Conservation (phyloP, 495 filamentous ascomycete genomes). For the Physcia stellaris region DNA sequence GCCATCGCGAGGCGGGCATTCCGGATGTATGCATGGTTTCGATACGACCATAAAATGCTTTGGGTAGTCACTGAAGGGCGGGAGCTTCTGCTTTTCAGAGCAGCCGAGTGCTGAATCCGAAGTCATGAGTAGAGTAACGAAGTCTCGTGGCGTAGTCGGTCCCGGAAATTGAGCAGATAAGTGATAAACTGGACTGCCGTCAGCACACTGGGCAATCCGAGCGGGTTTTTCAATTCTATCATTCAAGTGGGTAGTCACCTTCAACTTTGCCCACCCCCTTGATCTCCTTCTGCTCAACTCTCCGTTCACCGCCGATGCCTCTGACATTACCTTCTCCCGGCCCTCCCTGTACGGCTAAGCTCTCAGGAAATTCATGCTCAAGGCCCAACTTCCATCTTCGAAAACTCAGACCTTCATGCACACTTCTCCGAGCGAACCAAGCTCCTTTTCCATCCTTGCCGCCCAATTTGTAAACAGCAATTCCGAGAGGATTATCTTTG, state of each 20-base stretch:
- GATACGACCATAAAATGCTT: conserved; percentile 78
- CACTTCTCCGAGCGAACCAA: conserved; percentile 81
- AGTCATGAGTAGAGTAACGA: conserved; percentile 62
- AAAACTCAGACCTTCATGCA: conserved; percentile 67
- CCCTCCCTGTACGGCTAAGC: conserved; percentile 42
- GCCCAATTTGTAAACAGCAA: conserved; percentile 66
- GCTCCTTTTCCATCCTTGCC: conserved; percentile 69
- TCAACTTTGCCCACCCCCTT: conserved; percentile 42
- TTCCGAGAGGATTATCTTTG: conserved; percentile 61
- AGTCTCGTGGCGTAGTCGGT: conserved; percentile 77
- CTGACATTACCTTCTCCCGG: conserved; percentile 58
- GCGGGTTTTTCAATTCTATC: not conserved
- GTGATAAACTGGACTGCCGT: conserved; percentile 49
- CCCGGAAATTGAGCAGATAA: conserved; percentile 82
- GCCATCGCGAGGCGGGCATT: conserved; percentile 49
- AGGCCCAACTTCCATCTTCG: conserved; percentile 45
- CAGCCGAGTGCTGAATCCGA: conserved; percentile 21
- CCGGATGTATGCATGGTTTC: conserved; percentile 63
- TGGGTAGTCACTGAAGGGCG: conserved; percentile 18
- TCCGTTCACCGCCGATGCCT: conserved; percentile 69
- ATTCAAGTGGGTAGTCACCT: conserved; percentile 25
- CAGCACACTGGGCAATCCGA: conserved; percentile 12
- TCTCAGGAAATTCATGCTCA: conserved; percentile 45
- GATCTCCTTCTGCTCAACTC: conserved; percentile 44
- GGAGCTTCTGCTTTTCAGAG: conserved; percentile 11